Evolutionary conservation across 2,329 filamentous ascomycete genomes (phyloP).

Genomic region (Pestalotiopsis sp.): DNA sequence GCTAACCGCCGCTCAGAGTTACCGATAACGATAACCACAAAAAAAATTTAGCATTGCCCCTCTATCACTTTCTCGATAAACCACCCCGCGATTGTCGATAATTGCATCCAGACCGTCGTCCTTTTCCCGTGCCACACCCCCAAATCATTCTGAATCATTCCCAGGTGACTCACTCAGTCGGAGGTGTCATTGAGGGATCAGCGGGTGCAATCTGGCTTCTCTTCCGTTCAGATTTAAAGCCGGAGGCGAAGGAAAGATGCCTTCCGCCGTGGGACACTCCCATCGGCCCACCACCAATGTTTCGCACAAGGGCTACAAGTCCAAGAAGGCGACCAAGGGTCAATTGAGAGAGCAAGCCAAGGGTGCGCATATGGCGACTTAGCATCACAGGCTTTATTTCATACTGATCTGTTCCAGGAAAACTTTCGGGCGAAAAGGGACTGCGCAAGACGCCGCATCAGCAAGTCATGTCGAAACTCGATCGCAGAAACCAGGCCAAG

Average conservation of each 20-base stretch:
- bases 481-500: slow-evolving; percentile 91
- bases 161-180: background rate
- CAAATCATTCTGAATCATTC: background rate
- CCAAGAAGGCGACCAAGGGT: slow-evolving; percentile 84
- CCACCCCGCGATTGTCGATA: slow-evolving; percentile 1
- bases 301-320: slow-evolving; percentile 88
- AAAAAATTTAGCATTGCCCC: slow-evolving; percentile 6
- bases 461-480: slow-evolving; percentile 95
- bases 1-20: background rate
- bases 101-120: background rate
- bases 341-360: slow-evolving; percentile 82
- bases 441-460: slow-evolving; percentile 88
- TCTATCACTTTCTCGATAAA: background rate
- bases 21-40: slow-evolving; percentile 6
- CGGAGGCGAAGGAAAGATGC: slow-evolving; percentile 73
- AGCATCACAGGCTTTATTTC: too few relatives aligned
- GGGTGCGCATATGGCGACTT: slow-evolving; percentile 50
- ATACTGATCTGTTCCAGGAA: slow-evolving; percentile 54
- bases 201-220: slow-evolving; percentile 58
- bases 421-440: slow-evolving; percentile 72
- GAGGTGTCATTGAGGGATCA: background rate
- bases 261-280: slow-evolving; percentile 72
- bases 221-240: slow-evolving; percentile 88
- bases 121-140: background rate
- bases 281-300: slow-evolving; percentile 92